Evolutionary conservation across 371 early-diverging fungal genomes (phyloP), one percentile per base, ranked within the genome.

Genomic region (Rhizopus stolonifer): DNA sequence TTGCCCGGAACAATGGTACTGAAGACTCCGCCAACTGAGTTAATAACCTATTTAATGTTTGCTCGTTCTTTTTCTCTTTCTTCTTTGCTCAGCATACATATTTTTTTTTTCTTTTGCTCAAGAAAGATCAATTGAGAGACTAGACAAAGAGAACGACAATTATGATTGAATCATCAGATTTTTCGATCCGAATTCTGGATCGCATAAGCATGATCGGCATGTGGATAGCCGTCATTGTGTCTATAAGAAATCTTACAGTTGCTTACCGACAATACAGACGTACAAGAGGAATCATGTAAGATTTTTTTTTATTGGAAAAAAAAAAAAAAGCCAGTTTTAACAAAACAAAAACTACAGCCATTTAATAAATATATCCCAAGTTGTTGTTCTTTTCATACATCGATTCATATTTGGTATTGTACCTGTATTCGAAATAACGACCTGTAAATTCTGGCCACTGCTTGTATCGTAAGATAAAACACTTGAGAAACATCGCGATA

Each of bases 381-480:
- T 75, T 0, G 54, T 52, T 17, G 67, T 72, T 8, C 54, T 75
- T 23, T 58, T 60, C 14, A 58, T 75, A 21, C 68, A 75, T 64
- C 67, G 72, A 21, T 49, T 72, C 36, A n/a, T 75, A 0, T 75
- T 62, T 44, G 76, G 76, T 3, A 18, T 71, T 49, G 65, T 75
- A 17, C 76, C 76, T n/a, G 22, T 75, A 15, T 75, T 75, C 48
- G 76, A 75, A 47, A 62, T 75, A 2, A 54, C 67, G 2, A 69
- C 67, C 4, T 75, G 76, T 43, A 46, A 63, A 10, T 65, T 65
- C 43, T 75, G 61, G 50, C 75, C 75, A 13, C 57, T 75, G 5
- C 67, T 75, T 47, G 67, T 75, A 14, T 75, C 68, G 75, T 74
- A 74, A 49, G 73, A n/a, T n/a, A n/a, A n/a, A n/a, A n/a, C n/a